Evolutionary conservation across 129 eudicot species (phyloP).

Genomic region (Saposhnikovia divaricata): DNA sequence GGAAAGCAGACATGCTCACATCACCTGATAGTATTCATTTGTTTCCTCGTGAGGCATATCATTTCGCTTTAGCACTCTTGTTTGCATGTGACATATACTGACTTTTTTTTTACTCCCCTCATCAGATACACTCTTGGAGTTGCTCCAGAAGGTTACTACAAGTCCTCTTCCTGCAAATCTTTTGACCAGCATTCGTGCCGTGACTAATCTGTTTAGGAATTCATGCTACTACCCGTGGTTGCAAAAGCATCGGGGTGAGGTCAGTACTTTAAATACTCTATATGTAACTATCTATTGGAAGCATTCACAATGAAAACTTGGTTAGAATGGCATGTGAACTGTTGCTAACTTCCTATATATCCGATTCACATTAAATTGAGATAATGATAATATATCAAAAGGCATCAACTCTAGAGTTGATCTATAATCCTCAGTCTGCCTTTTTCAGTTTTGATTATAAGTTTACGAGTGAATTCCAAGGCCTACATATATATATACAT

Average conservation of each 20-base stretch:
- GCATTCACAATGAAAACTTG: not conserved
- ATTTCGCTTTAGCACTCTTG: not conserved
- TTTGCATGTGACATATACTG: not conserved
- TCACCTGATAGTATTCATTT: not conserved
- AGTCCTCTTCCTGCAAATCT: slow-evolving; percentile 65
- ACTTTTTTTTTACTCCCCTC: not conserved
- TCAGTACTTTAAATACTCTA: slow-evolving; percentile 15
- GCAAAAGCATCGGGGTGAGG: slow-evolving; percentile 74
- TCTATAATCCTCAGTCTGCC: not conserved
- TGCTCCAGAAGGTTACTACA: slow-evolving; percentile 62
- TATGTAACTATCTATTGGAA: not conserved
- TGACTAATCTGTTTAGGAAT: slow-evolving; percentile 78
- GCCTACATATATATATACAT: not conserved
- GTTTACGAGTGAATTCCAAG: not conserved
- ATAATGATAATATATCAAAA: not conserved
- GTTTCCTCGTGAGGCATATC: not conserved
- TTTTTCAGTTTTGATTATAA: not conserved
- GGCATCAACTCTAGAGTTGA: not conserved
- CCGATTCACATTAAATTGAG: not conserved
- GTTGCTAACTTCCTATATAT: not conserved
- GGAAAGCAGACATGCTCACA: not conserved
- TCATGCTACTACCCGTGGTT: slow-evolving; percentile 68
- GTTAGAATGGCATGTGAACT: not conserved
- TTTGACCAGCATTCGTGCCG: slow-evolving; percentile 70
- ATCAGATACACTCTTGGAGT: slow-evolving; percentile 59